These are phyloP conservation scores for Colletotrichum sublineola DNA, from an alignment of 2,329 filamentous ascomycete species.

Conservation along the genomic window DNA sequence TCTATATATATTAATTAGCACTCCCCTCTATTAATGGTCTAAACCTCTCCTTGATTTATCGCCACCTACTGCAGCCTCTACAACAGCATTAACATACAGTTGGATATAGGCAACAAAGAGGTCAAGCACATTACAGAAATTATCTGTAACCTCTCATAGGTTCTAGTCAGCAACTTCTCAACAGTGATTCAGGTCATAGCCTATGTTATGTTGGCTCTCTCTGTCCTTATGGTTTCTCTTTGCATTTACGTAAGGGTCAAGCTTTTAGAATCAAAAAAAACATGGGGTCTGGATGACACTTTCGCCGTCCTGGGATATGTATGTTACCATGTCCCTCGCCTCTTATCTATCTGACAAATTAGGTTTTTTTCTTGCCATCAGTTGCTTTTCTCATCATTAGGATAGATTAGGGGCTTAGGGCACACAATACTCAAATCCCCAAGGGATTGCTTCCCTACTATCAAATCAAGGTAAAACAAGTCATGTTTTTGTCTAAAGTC, in stretches of 20 bases:
- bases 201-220: not conserved
- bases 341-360: not conserved
- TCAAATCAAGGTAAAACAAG: constrained; percentile 31
- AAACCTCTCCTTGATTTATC: no score
- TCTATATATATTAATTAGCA: no score
- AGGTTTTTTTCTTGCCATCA: not conserved
- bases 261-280: not conserved
- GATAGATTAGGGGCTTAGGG: constrained; percentile 35
- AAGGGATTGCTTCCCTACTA: constrained; percentile 32
- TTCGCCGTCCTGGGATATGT: constrained; percentile 39
- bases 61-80: not conserved
- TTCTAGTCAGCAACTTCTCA: not conserved
- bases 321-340: not conserved
- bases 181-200: not conserved
- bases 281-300: constrained; percentile 39
- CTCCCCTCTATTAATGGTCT: not conserved
- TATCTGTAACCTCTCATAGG: not conserved
- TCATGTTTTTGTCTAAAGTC: constrained; percentile 33
- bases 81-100: not conserved
- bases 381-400: constrained; percentile 25
- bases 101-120: not conserved
- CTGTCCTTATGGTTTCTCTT: not conserved
- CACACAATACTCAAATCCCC: constrained; percentile 38
- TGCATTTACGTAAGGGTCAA: constrained; percentile 35
- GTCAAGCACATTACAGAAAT: not conserved